phyloP scores from a whole-genome alignment of 2,329 filamentous ascomycete species.

The Fusarium graminum region DNA sequence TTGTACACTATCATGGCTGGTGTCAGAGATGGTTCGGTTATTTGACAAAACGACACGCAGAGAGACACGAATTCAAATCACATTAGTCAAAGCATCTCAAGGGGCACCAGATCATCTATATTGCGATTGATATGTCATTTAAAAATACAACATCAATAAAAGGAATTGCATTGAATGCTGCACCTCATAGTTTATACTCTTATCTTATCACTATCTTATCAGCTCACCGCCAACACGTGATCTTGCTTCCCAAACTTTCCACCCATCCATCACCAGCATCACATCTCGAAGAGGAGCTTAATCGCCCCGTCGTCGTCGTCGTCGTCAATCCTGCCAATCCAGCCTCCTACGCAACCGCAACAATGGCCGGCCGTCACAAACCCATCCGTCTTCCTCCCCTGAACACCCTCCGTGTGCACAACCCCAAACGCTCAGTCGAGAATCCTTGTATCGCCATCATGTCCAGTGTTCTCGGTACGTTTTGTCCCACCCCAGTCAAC shows the following conservation, averaged over 20 bases:
- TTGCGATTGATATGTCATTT: not conserved
- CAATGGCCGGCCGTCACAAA: conserved; percentile 62
- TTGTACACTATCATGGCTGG: no score
- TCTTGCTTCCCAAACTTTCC: conserved; percentile 40
- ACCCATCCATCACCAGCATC: conserved; percentile 24
- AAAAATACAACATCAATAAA: not conserved
- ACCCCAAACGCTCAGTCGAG: conserved; percentile 62
- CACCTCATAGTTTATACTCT: not conserved
- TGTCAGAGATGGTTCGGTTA: no score
- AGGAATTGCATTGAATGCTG: not conserved
- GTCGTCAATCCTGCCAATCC: not conserved
- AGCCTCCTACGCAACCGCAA: conserved; percentile 24
- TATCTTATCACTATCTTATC: conserved; percentile 25
- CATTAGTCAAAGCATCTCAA: not conserved
- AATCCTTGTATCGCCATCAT: conserved; percentile 69
- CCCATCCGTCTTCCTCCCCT: conserved; percentile 71
- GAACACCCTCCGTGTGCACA: conserved; percentile 66
- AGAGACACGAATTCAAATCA: not conserved
- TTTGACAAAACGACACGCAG: not conserved
- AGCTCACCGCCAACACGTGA: conserved; percentile 44
- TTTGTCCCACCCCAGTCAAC: conserved; percentile 12
- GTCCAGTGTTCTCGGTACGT: conserved; percentile 68
- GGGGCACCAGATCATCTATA: not conserved
- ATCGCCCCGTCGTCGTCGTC: not conserved
- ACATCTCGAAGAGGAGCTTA: conserved; percentile 13